Base-by-base conservation (phyloP, 495 filamentous ascomycete species). In the Trichoderma asperelloides region DNA sequence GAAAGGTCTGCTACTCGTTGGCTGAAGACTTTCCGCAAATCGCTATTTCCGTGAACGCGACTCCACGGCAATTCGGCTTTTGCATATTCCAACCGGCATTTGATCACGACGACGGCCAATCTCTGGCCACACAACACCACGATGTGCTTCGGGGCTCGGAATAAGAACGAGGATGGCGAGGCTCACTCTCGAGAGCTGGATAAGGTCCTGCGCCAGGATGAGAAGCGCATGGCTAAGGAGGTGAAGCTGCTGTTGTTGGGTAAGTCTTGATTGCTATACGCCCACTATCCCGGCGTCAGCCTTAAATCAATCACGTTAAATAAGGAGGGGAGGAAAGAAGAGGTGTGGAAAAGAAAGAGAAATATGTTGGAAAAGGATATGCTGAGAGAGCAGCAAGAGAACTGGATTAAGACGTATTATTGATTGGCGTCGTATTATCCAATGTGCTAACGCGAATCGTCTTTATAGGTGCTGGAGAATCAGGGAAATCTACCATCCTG, bases 401-500 rank as follows among this genome's bases (percentile, higher is more conserved):
- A 37, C 6, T 37, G 33, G 33, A 7, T 2, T 37, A 11, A 45
- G 1, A 18, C 41, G 41, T 45, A 18, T 3, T 12, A 12, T 12
- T 6, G 16, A 45, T 40, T 45, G 41, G 41, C 21, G 23, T 45
- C 57, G 45, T 37, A 43, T 25, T 45, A 6, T 39, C 40, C 41
- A 57, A 47, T 73, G 73, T 49, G 25, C 64, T 62, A 49, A 65
- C 62, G 12, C 13, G 67, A 63, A 63, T 18, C 60, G 23, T n/a
- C 11, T 60, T 51, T 62, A 67, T 76, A 98, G 95, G 95, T 75
- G 95, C 95, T 72, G 95, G 95, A 72, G 95, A 98, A 80, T 96
- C 92, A 37, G 95, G 95, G 55, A 98, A 98, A 76, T 98, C 95
- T 9, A 98, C 95, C 7, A 93, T 98, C 68, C 85, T 98, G 65